Percentiles rank a stretch among this genome's conserved stretches.
phyloP scores from a whole-genome alignment of 1,139 yeast genomes.

The Suhomyces bokatorum region DNA sequence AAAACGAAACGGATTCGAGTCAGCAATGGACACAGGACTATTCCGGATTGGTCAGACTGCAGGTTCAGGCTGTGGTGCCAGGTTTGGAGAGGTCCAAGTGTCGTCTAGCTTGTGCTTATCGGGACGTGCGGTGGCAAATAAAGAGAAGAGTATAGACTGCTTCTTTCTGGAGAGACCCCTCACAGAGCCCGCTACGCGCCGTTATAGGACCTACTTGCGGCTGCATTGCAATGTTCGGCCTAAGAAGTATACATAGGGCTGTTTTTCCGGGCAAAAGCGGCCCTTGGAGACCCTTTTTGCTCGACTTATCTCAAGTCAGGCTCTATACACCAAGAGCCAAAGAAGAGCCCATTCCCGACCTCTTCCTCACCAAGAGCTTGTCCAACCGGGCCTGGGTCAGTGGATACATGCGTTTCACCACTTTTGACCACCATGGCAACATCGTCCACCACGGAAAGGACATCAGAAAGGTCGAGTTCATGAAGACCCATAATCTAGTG shows the following conservation, averaged over 20 bases:
- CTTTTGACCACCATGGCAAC: slow-evolving; percentile 38
- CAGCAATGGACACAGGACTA: background rate
- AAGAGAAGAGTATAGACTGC: background rate
- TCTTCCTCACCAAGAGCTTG: slow-evolving; percentile 25
- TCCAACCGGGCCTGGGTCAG: slow-evolving; percentile 24
- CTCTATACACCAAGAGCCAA: slow-evolving; percentile 1
- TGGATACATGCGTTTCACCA: slow-evolving; percentile 59
- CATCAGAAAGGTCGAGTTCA: slow-evolving; percentile 36
- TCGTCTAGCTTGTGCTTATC: slow-evolving; percentile 2
- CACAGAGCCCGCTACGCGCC: too few species aligned
- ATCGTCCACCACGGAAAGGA: slow-evolving; percentile 44
- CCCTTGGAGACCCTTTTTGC: background rate
- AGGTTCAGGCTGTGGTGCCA: background rate
- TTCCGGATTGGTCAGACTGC: too few species aligned
- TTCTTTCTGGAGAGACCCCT: too few species aligned
- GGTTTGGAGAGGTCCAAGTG: background rate
- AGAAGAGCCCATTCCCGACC: slow-evolving; percentile 20
- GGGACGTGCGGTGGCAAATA: background rate
- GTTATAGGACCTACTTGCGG: background rate
- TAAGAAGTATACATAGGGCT: background rate
- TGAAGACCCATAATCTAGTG: slow-evolving; percentile 37
- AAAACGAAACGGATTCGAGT: too few species aligned
- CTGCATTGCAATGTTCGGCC: background rate
- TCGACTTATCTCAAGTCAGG: background rate
- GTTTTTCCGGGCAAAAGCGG: background rate